Conservation (phyloP, 2,329 filamentous ascomycete genomes). For the Xenosphaeropsis pyriputrescens region DNA sequence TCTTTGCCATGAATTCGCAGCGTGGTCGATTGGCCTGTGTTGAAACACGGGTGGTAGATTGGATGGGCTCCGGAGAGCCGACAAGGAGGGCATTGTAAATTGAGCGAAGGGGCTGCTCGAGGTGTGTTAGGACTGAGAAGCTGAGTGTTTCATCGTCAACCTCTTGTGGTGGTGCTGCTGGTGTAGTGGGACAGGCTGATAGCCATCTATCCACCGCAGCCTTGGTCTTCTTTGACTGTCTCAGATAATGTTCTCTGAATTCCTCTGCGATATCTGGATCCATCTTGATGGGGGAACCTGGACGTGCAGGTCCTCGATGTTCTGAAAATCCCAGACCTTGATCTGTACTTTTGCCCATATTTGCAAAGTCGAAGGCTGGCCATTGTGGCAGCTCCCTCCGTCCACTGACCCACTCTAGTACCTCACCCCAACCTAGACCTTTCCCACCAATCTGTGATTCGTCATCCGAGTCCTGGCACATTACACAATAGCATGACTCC, state of each 20-base stretch:
- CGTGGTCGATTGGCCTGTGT: slow-evolving; percentile 52
- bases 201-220: slow-evolving; percentile 88
- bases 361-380: slow-evolving; percentile 71
- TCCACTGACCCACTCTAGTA: slow-evolving; percentile 83
- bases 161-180: slow-evolving; percentile 66
- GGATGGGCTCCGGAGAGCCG: slow-evolving; percentile 36
- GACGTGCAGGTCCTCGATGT: slow-evolving; percentile 39
- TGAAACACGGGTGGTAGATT: slow-evolving; percentile 44
- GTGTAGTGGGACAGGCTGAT: slow-evolving; percentile 52
- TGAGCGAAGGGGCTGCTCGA: slow-evolving; percentile 60
- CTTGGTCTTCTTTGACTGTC: slow-evolving; percentile 84
- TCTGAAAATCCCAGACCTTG: slow-evolving; percentile 40
- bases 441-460: slow-evolving; percentile 29
- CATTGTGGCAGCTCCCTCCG: slow-evolving; percentile 73
- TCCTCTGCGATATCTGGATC: slow-evolving; percentile 92
- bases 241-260: slow-evolving; percentile 81
- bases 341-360: slow-evolving; percentile 43
- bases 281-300: slow-evolving; percentile 53
- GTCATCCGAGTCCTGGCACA: slow-evolving; percentile 51
- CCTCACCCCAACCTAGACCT: slow-evolving; percentile 88
- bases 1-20: slow-evolving; percentile 62
- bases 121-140: slow-evolving; percentile 84
- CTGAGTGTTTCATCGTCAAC: slow-evolving; percentile 88
- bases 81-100: slow-evolving; percentile 70
- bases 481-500: slow-evolving; percentile 72